Evolutionary conservation across 2,329 filamentous ascomycete genomes (phyloP), one percentile per base, ranked within the genome.

Genomic region (Fusarium mexicanum): DNA sequence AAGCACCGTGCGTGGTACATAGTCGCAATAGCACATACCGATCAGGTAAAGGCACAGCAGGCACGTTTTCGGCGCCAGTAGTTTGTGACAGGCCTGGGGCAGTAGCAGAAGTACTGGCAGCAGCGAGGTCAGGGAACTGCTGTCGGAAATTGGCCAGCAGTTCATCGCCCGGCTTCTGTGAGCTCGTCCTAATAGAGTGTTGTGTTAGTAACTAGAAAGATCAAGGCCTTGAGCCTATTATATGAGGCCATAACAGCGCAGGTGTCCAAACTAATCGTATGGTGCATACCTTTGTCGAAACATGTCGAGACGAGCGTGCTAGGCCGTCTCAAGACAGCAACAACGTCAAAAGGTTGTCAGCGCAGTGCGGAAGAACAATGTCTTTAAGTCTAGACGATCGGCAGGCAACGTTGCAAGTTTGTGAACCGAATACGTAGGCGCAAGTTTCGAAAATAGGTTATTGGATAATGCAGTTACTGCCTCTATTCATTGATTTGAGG

Each of bases 81-180:
- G 80, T 78, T 69, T 81, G 80, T 26, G 79, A 76, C 79, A 79
- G 84, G 79, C 76, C 81, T 78, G 76, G 85, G 78, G 78, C 77
- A 40, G 87, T 82, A 61, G 87, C 79, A 66, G 84, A 80, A 60
- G 87, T 81, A 76, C 85, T 85, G 67, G 87, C 86, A 61, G 88
- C 85, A 64, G 88, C 85, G 71, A 97, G 86, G 78, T 95, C 91
- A 53, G 94, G 93, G 79, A 97, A 98, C 76, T 90, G 91, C 79
- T 94, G 90, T 82, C 93, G 93, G 85, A 98, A 98, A 82, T 91
- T 91, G 83, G 91, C 91, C 81, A 96, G 91, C 80, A 98, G 88
- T 79, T 95, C 94, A 80, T 95, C 93, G 82, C 91, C 91, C 64
- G 95, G 95, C 86, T 97, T 97, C 83, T 95, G 93, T 64, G 93